These are phyloP conservation scores for Ilyonectria mors-panacis DNA, from an alignment of 2,329 filamentous ascomycete genomes.

Conservation along the genomic window DNA sequence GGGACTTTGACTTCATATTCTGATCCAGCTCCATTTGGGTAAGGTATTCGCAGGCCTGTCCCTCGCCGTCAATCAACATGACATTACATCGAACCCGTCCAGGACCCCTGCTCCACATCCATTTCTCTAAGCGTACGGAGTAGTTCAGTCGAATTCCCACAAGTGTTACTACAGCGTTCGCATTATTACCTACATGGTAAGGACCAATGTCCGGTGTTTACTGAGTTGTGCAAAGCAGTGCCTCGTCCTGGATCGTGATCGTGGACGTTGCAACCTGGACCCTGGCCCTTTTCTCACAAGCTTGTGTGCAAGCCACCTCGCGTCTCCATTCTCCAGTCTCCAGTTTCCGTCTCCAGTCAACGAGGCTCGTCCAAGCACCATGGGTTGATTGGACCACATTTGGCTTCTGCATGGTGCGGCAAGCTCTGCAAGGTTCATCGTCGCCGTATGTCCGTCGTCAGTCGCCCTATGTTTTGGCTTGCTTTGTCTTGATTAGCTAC, in stretches of 20 bases:
- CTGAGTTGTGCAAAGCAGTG: conserved; percentile 5
- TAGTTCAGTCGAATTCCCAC: conserved; percentile 1
- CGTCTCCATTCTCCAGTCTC: conserved; percentile 6
- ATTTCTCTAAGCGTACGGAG: background rate
- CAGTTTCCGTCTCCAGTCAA: conserved; percentile 24
- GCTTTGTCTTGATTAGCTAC: conserved; percentile 27
- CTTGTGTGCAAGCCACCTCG: conserved; percentile 20
- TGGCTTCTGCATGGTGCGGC: conserved; percentile 44
- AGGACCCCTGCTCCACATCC: conserved; percentile 21
- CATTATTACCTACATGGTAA: background rate
- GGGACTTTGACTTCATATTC: conserved; percentile 15
- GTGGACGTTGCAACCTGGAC: conserved; percentile 5
- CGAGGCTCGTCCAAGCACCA: conserved; percentile 25
- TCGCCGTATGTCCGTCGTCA: conserved; percentile 20
- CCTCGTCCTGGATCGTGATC: conserved; percentile 13
- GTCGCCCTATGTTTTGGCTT: conserved; percentile 24
- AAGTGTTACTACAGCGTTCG: background rate
- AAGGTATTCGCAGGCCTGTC: conserved; percentile 18
- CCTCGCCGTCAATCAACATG: conserved; percentile 18
- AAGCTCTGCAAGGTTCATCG: conserved; percentile 39
- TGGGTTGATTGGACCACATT: conserved; percentile 41
- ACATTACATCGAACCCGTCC: conserved; percentile 13
- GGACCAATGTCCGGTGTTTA: background rate
- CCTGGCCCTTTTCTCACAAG: conserved; percentile 13
- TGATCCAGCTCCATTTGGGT: conserved; percentile 13